Conservation (phyloP, 192 early-diverging fungal species). For the Backusella australiensis region DNA sequence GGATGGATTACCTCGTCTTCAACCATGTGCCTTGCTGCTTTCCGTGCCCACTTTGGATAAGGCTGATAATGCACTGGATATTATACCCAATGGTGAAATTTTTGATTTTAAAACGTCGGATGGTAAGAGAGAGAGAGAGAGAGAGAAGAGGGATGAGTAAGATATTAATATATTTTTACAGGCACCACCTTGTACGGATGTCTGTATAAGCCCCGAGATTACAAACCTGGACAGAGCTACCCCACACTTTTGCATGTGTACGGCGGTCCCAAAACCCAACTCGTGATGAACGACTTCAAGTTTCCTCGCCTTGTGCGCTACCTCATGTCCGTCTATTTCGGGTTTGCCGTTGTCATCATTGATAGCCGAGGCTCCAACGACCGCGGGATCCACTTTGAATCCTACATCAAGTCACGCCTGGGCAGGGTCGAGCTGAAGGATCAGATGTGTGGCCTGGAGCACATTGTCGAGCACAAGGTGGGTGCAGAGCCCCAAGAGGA, state of each 20-base stretch:
- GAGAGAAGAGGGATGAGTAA: too few species aligned
- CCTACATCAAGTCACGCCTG: constrained; percentile 46
- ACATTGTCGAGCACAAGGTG: constrained; percentile 36
- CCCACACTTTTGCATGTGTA: constrained; percentile 68
- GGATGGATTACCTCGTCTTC: background rate
- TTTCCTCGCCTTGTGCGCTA: constrained; percentile 58
- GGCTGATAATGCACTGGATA: background rate
- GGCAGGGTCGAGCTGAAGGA: constrained; percentile 63
- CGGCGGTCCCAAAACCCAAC: constrained; percentile 71
- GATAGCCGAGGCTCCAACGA: constrained; percentile 68
- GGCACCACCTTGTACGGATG: constrained; percentile 53
- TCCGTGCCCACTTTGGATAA: background rate
- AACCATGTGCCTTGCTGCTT: background rate
- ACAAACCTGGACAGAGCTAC: constrained; percentile 46
- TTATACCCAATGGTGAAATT: constrained; percentile 18
- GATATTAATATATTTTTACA: background rate
- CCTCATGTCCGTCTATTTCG: constrained; percentile 52
- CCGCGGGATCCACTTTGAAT: constrained; percentile 62
- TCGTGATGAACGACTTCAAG: constrained; percentile 73
- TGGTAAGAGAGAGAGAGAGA: background rate
- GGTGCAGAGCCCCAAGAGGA: constrained; percentile 31
- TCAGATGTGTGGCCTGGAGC: constrained; percentile 58
- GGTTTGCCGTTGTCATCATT: constrained; percentile 58
- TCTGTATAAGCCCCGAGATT: constrained; percentile 52
- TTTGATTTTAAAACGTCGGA: constrained; percentile 21